These are phyloP conservation scores for Phyllosticta citribraziliensis DNA, from an alignment of 2,329 filamentous ascomycete species.

Conservation along the genomic window DNA sequence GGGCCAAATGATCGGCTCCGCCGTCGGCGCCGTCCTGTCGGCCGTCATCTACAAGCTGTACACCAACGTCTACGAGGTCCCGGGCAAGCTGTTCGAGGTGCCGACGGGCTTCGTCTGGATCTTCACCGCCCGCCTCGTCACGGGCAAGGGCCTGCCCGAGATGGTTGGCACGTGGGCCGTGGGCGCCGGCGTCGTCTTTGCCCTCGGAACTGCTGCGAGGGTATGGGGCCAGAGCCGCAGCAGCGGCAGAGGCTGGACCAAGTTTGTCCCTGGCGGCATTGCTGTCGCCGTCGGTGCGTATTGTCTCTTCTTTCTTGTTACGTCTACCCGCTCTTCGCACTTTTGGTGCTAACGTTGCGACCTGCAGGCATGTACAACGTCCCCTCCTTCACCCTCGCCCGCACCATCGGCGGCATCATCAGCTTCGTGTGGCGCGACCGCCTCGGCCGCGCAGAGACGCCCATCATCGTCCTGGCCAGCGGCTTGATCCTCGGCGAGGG, in stretches of 20 bases:
- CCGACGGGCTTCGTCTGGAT: slow-evolving; percentile 97
- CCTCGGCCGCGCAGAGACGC: slow-evolving; percentile 52
- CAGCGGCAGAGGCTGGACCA: slow-evolving; percentile 48
- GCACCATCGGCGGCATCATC: slow-evolving; percentile 67
- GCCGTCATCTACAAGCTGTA: slow-evolving; percentile 86
- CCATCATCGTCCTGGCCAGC: slow-evolving; percentile 77
- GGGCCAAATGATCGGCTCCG: slow-evolving; percentile 86
- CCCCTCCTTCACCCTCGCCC: slow-evolving; percentile 85
- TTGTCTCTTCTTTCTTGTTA: neutral
- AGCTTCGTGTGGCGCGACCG: slow-evolving; percentile 67
- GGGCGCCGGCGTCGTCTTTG: slow-evolving; percentile 65
- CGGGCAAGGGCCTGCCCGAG: slow-evolving; percentile 73
- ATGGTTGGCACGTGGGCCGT: slow-evolving; percentile 76
- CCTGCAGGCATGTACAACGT: slow-evolving; percentile 85
- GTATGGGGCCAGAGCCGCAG: slow-evolving; percentile 31
- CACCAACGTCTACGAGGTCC: slow-evolving; percentile 79
- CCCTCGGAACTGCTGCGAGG: slow-evolving; percentile 58
- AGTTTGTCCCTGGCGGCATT: slow-evolving; percentile 81
- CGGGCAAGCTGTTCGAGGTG: slow-evolving; percentile 82
- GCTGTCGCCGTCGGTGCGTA: slow-evolving; percentile 81
- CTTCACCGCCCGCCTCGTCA: slow-evolving; percentile 88
- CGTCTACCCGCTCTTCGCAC: neutral
- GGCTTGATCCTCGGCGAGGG: slow-evolving; percentile 91
- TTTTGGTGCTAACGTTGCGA: neutral
- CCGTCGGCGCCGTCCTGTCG: slow-evolving; percentile 74